Conservation (phyloP, 768 basidiomycete genomes). For the Infundibulicybe gibba region DNA sequence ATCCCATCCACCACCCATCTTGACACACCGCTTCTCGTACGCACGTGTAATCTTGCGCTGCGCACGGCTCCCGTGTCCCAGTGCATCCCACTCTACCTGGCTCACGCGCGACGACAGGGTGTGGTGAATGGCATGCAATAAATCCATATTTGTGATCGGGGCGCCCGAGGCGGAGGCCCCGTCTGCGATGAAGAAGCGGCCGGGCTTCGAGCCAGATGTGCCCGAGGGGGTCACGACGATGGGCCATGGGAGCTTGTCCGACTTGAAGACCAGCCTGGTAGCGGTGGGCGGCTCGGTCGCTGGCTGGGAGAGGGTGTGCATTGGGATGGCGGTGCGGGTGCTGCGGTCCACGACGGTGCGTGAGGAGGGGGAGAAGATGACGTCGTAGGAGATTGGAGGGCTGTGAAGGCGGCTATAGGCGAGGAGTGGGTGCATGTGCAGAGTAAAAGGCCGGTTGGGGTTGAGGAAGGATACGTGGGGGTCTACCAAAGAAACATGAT, state of each 20-base stretch:
- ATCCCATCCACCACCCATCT: slow-evolving; percentile 64
- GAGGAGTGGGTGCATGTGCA: slow-evolving; percentile 64
- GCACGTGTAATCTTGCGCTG: slow-evolving; percentile 59
- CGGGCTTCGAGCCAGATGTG: slow-evolving; percentile 8
- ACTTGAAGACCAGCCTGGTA: slow-evolving; percentile 41
- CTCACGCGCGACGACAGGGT: slow-evolving; percentile 56
- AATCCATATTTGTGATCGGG: slow-evolving; percentile 58
- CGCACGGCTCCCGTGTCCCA: slow-evolving; percentile 50
- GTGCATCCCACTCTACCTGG: slow-evolving; percentile 59
- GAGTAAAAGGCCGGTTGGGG: slow-evolving; percentile 27
- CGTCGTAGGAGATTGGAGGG: slow-evolving; percentile 62
- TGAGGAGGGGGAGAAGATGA: slow-evolving; percentile 52
- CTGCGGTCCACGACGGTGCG: slow-evolving; percentile 54
- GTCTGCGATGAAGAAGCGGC: slow-evolving; percentile 17
- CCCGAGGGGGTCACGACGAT: slow-evolving; percentile 40
- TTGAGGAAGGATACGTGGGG: slow-evolving; percentile 30
- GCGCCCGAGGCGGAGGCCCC: slow-evolving; percentile 11
- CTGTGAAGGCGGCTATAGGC: slow-evolving; percentile 51
- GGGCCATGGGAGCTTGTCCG: slow-evolving; percentile 60
- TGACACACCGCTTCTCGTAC: slow-evolving; percentile 59
- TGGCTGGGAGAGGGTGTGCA: slow-evolving; percentile 54
- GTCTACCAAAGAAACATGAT: slow-evolving; percentile 13
- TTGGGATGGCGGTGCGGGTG: slow-evolving; percentile 50
- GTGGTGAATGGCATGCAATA: slow-evolving; percentile 56
- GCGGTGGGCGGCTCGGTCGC: slow-evolving; percentile 61